Percentiles rank a stretch among this genome's conserved stretches.
phyloP scores from a whole-genome alignment of 2,329 filamentous ascomycete genomes.

The Pseudomassariella vexata region DNA sequence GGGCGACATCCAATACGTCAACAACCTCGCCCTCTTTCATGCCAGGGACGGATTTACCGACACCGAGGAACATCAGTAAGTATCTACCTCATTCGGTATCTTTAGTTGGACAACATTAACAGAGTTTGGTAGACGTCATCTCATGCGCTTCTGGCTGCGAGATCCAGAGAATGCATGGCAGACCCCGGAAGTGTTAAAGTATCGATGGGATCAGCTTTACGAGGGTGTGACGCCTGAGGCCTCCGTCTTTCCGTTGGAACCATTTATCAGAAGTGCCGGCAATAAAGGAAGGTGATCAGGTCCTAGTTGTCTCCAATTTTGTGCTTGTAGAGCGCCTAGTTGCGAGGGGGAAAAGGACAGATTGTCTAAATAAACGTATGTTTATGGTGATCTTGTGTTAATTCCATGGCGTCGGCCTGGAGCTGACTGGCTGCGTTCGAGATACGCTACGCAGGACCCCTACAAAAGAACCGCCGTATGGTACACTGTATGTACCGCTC shows the following conservation, averaged over 20 bases:
- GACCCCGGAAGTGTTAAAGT: slow-evolving; percentile 35
- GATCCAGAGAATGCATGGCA: slow-evolving; percentile 44
- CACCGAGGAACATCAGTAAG: slow-evolving; percentile 36
- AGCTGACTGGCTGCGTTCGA: too few species aligned
- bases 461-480: too few species aligned
- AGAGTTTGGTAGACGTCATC: slow-evolving; percentile 32
- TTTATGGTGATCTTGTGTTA: too few species aligned
- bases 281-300: slow-evolving; percentile 22
- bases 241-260: slow-evolving; percentile 51
- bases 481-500: too few species aligned
- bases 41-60: slow-evolving; percentile 44
- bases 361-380: too few species aligned
- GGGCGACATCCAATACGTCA: slow-evolving; percentile 49
- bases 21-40: slow-evolving; percentile 50
- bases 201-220: slow-evolving; percentile 49
- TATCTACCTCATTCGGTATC: slow-evolving; percentile 21
- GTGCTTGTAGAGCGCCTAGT: too few species aligned
- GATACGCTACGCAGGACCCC: too few species aligned
- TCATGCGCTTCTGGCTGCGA: slow-evolving; percentile 44
- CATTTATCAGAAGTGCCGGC: slow-evolving; percentile 35
- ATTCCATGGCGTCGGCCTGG: too few species aligned
- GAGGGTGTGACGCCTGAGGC: slow-evolving; percentile 43
- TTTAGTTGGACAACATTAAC: slow-evolving; percentile 38
- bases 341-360: too few species aligned
- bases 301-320: too few species aligned